phyloP scores from a whole-genome alignment of 768 basidiomycete species.

The Guyanaporus albipodus region DNA sequence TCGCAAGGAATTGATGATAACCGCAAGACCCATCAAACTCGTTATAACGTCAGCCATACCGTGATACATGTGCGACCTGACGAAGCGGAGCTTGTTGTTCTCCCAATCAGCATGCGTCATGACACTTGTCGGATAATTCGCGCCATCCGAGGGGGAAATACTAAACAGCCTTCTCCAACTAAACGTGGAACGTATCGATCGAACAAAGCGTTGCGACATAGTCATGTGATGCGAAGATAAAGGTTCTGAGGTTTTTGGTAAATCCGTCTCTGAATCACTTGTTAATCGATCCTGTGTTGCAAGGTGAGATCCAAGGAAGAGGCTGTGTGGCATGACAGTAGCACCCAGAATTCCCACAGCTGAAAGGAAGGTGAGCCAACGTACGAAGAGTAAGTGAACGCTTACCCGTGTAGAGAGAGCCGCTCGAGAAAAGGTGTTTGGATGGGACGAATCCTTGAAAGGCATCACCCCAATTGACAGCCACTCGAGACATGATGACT shows the following conservation, averaged over 20 bases:
- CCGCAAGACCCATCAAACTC: slow-evolving; percentile 77
- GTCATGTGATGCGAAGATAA: slow-evolving; percentile 13
- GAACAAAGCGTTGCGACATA: slow-evolving; percentile 18
- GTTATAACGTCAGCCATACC: slow-evolving; percentile 61
- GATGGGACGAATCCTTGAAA: slow-evolving; percentile 79
- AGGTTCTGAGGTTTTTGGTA: slow-evolving; percentile 11
- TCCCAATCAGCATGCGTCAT: slow-evolving; percentile 50
- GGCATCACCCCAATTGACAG: slow-evolving; percentile 66
- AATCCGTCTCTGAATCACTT: slow-evolving; percentile 18
- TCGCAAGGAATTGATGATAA: slow-evolving; percentile 82
- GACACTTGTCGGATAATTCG: slow-evolving; percentile 24
- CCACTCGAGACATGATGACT: slow-evolving; percentile 66
- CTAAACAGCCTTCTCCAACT: slow-evolving; percentile 21
- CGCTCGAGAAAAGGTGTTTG: slow-evolving; percentile 50
- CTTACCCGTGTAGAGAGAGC: slow-evolving; percentile 65
- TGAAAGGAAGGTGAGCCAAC: slow-evolving; percentile 25
- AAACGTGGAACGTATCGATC: slow-evolving; percentile 6
- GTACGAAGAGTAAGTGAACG: slow-evolving; percentile 6
- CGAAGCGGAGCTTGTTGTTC: slow-evolving; percentile 53
- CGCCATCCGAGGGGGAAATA: slow-evolving; percentile 20
- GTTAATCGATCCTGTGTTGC: slow-evolving; percentile 76
- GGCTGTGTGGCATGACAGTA: slow-evolving; percentile 90
- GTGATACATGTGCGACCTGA: slow-evolving; percentile 62
- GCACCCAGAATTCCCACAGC: slow-evolving; percentile 76
- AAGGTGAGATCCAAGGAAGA: slow-evolving; percentile 86